A percentile compares a stretch with the other conserved stretches of the same genome.
Evolutionary conservation across 495 filamentous ascomycete species (phyloP).

Genomic region (Haplographium delicatum): DNA sequence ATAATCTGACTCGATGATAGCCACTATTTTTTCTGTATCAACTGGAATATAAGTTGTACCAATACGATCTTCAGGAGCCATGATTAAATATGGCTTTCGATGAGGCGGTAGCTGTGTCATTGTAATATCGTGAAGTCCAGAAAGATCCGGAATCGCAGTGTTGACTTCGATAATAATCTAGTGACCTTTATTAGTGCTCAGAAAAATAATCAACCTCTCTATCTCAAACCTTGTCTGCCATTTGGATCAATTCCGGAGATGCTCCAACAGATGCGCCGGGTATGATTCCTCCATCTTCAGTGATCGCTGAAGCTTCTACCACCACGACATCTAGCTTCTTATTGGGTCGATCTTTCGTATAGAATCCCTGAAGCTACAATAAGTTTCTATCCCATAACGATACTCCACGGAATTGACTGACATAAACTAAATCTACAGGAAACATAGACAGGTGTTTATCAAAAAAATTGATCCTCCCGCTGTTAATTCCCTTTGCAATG

Average conservation of each 20-base stretch:
- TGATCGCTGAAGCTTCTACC: conserved; percentile 84
- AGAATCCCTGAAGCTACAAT: conserved; percentile 55
- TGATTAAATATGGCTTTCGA: conserved; percentile 83
- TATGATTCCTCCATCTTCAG: conserved; percentile 88
- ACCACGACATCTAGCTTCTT: conserved; percentile 78
- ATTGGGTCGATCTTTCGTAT: conserved; percentile 68
- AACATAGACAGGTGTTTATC: conserved; percentile 95
- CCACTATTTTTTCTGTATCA: conserved; percentile 83
- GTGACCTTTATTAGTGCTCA: conserved; percentile 2
- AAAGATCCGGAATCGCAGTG: conserved; percentile 76
- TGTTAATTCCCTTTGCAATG: conserved; percentile 87
- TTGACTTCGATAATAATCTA: conserved; percentile 90
- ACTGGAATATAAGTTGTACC: conserved; percentile 81
- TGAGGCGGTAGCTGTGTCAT: conserved; percentile 76
- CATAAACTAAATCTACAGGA: conserved; percentile 79
- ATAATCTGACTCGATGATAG: conserved; percentile 79
- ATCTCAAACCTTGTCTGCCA: conserved; percentile 82
- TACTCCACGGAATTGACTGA: conserved; percentile 38
- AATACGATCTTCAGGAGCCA: conserved; percentile 73
- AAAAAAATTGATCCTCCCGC: conserved; percentile 85
- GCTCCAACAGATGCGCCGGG: conserved; percentile 85
- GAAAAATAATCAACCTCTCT: conserved; percentile 5
- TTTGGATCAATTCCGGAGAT: conserved; percentile 79
- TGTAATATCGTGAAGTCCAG: conserved; percentile 88
- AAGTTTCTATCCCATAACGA: too few species aligned